These are phyloP conservation scores for Laetiporus sulphureus DNA, from an alignment of 1,284 basidiomycete genomes.

Conservation along the genomic window DNA sequence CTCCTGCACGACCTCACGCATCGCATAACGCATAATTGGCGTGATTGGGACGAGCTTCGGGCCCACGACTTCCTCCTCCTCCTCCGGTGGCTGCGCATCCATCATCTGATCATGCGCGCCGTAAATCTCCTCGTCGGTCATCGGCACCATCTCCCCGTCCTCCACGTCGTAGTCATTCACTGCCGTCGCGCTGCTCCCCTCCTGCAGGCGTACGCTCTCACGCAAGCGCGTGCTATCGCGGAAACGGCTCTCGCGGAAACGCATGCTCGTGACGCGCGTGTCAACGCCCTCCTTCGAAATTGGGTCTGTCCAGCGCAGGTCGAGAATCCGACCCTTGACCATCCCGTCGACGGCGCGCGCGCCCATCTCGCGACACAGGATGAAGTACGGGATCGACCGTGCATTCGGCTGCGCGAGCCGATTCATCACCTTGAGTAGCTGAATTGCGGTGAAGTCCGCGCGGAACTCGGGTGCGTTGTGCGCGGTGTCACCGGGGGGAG, in stretches of 20 bases:
- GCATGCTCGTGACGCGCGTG: slow-evolving; percentile 17
- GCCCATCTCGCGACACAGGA: slow-evolving; percentile 71
- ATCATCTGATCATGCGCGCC: slow-evolving; percentile 24
- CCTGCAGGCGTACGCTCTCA: slow-evolving; percentile 27
- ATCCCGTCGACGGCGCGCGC: slow-evolving; percentile 75
- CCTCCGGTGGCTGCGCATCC: slow-evolving; percentile 28
- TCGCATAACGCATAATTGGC: slow-evolving; percentile 74
- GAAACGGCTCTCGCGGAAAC: slow-evolving; percentile 20
- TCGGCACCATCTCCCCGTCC: slow-evolving; percentile 27
- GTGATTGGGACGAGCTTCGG: slow-evolving; percentile 68
- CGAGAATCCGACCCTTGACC: slow-evolving; percentile 67
- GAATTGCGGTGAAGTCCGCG: slow-evolving; percentile 60
- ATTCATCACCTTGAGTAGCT: slow-evolving; percentile 70
- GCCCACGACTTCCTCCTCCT: slow-evolving; percentile 54
- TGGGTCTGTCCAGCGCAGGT: slow-evolving; percentile 69
- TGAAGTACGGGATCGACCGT: slow-evolving; percentile 64
- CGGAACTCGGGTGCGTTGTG: slow-evolving; percentile 26
- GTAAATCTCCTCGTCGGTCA: slow-evolving; percentile 26
- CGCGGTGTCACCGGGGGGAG: slow-evolving; percentile 12
- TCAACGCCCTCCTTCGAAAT: slow-evolving; percentile 39
- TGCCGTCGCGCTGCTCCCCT: slow-evolving; percentile 30
- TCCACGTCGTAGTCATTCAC: slow-evolving; percentile 25
- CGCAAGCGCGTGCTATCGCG: slow-evolving; percentile 24
- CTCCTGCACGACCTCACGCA: slow-evolving; percentile 73
- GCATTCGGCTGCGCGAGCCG: slow-evolving; percentile 56